Conservation (phyloP, 2,329 filamentous ascomycete species). For the Fonsecaea nubica region DNA sequence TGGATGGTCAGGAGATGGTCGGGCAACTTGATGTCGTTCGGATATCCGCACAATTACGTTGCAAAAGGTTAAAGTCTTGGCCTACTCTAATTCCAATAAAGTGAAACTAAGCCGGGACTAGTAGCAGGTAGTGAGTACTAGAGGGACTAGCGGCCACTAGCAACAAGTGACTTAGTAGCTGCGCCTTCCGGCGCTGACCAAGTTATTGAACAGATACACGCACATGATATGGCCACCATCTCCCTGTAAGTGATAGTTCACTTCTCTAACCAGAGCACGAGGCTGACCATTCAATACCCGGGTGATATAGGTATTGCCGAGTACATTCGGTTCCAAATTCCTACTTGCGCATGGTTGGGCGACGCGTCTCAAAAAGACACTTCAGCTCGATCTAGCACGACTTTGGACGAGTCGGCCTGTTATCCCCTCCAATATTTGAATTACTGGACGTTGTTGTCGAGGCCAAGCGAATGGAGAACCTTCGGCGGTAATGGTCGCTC, state of each 20-base stretch:
- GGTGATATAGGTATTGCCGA: not conserved
- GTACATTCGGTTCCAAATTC: not conserved
- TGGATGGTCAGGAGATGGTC: not conserved
- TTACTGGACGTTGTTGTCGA: not conserved
- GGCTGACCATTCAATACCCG: not conserved
- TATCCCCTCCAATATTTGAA: not conserved
- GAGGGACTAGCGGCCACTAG: not conserved
- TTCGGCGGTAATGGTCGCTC: not conserved
- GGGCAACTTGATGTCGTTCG: not conserved
- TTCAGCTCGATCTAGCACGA: not conserved
- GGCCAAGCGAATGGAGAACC: not conserved
- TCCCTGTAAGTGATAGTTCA: not conserved
- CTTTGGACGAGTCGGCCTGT: no score
- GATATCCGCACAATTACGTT: slow-evolving; percentile 1
- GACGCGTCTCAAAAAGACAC: not conserved
- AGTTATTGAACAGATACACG: not conserved
- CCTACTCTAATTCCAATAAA: not conserved
- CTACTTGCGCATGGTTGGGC: not conserved
- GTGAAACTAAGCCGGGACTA: not conserved
- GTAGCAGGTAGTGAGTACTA: not conserved
- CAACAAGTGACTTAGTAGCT: not conserved
- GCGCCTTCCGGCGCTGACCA: not conserved
- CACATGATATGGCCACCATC: not conserved
- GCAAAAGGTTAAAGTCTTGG: not conserved
- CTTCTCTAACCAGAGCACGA: not conserved